Conservation (phyloP, 768 basidiomycete genomes). For the Suillus luteus region DNA sequence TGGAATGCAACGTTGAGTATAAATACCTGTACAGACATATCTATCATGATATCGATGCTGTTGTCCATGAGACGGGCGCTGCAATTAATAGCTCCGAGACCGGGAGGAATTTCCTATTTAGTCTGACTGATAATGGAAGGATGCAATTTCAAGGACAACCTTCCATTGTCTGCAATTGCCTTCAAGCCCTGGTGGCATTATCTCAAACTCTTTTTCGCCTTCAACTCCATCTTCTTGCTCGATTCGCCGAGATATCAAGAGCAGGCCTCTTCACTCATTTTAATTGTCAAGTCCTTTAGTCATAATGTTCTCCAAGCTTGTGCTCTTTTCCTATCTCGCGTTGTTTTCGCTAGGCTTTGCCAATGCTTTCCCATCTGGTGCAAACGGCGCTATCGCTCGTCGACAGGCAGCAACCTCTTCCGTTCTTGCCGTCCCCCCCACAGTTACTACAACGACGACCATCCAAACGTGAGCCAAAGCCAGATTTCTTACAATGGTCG, state of each 20-base stretch:
- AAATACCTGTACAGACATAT: constrained; percentile 4
- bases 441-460: constrained; percentile 37
- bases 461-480: constrained; percentile 43
- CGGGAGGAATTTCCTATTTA: background rate
- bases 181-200: constrained; percentile 37
- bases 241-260: constrained; percentile 30
- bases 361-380: constrained; percentile 30
- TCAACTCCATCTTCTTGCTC: constrained; percentile 24
- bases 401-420: constrained; percentile 26
- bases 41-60: background rate
- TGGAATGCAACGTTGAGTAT: constrained; percentile 47
- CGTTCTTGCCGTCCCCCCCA: constrained; percentile 32
- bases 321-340: constrained; percentile 27
- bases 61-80: constrained; percentile 6
- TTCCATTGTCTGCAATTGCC: constrained; percentile 9
- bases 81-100: background rate
- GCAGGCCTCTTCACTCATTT: constrained; percentile 40
- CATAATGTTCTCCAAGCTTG: constrained; percentile 26
- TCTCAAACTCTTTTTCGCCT: constrained; percentile 15
- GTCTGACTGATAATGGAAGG: background rate
- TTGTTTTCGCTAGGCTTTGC: constrained; percentile 26
- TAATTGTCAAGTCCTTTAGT: constrained; percentile 16
- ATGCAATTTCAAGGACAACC: background rate
- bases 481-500: too few relatives aligned
- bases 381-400: constrained; percentile 8